Evolutionary conservation across 129 eudicot species (phyloP).

Genomic region (Tagetes erecta): DNA sequence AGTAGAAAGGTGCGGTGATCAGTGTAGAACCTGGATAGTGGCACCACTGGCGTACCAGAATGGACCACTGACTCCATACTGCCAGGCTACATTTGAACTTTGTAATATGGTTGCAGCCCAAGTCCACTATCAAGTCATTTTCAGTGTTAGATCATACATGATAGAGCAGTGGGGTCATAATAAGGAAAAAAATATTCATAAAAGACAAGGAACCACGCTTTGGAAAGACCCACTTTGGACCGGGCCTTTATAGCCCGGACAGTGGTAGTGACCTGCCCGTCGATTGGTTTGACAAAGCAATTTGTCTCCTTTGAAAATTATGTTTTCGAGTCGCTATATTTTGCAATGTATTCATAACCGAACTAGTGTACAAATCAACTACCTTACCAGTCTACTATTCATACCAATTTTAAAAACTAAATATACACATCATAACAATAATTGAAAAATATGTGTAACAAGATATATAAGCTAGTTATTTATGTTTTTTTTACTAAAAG

Average conservation of each 20-base stretch:
- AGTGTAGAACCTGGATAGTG: constrained; percentile 57
- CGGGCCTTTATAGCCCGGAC: background rate
- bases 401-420: background rate
- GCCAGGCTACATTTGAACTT: constrained; percentile 97
- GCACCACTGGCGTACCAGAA: constrained; percentile 99
- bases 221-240: background rate
- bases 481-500: too few relatives aligned
- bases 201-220: too few relatives aligned
- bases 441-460: too few relatives aligned
- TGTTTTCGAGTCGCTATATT: background rate
- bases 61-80: constrained; percentile 95
- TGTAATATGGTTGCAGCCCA: constrained; percentile 99
- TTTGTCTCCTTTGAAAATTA: too few relatives aligned
- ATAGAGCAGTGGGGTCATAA: background rate
- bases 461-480: too few relatives aligned
- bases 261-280: background rate
- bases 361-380: too few relatives aligned
- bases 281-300: too few relatives aligned
- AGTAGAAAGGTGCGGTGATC: background rate
- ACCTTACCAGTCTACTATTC: background rate
- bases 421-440: too few relatives aligned
- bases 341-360: too few relatives aligned
- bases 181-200: background rate
- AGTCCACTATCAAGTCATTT: constrained; percentile 65
- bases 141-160: background rate